Evolutionary conservation across 768 basidiomycete genomes (phyloP).

Genomic region (Suillus subalutaceus): DNA sequence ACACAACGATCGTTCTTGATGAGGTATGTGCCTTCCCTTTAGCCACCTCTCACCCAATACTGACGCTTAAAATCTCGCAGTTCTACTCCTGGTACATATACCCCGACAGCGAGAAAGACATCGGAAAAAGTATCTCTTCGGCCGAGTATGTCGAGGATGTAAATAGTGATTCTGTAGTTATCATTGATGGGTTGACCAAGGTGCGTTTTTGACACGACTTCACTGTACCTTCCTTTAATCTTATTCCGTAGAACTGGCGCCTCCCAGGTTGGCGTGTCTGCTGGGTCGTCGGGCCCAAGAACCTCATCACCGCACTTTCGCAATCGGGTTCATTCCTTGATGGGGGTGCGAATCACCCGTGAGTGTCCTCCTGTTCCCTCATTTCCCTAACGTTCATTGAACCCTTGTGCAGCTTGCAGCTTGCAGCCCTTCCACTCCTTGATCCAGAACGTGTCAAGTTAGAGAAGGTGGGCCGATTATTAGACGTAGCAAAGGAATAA

Average conservation of each 20-base stretch:
- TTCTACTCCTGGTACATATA: slow-evolving; percentile 98
- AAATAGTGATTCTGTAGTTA: slow-evolving; percentile 77
- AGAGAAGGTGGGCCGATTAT: slow-evolving; percentile 57
- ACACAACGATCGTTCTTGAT: slow-evolving; percentile 83
- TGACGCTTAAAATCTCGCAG: slow-evolving; percentile 39
- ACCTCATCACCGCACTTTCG: slow-evolving; percentile 85
- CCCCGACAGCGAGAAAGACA: slow-evolving; percentile 72
- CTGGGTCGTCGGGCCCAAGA: slow-evolving; percentile 92
- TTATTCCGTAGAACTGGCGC: slow-evolving; percentile 75
- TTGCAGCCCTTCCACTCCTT: slow-evolving; percentile 84
- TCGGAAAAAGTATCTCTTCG: slow-evolving; percentile 78
- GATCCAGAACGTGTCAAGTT: slow-evolving; percentile 65
- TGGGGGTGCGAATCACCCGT: slow-evolving; percentile 94
- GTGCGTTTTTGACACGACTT: slow-evolving; percentile 35
- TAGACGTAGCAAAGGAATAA: too few relatives aligned
- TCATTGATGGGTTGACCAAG: slow-evolving; percentile 94
- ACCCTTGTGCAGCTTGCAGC: slow-evolving; percentile 61
- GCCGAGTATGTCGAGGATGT: slow-evolving; percentile 88
- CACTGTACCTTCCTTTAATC: slow-evolving; percentile 19
- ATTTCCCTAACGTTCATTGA: slow-evolving; percentile 8
- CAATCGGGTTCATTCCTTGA: slow-evolving; percentile 94
- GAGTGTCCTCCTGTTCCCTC: slow-evolving; percentile 30
- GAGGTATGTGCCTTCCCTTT: slow-evolving; percentile 50
- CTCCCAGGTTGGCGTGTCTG: slow-evolving; percentile 94
- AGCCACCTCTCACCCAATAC: not conserved